Evolutionary conservation across 805 yeast genomes (phyloP), one percentile per base, ranked within the genome.

Genomic region (Suhomyces tanzawaensis): DNA sequence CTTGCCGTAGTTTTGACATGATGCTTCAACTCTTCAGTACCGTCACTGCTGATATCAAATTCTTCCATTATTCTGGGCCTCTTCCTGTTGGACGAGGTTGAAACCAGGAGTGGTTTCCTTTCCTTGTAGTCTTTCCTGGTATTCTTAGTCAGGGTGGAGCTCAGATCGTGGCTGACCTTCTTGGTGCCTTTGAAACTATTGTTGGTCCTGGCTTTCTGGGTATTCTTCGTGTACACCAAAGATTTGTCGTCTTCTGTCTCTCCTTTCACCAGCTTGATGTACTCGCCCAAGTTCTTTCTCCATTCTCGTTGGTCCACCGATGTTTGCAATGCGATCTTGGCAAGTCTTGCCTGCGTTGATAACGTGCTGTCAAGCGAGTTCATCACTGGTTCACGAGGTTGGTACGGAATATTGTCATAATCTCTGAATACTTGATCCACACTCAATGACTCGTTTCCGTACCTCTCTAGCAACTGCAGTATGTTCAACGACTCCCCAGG

Each of bases 401-500:
- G 28, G 21, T 42, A 50, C 16, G 41, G 29, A 14, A 46, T 32
- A 7, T 40, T 32, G 14, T 34, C 16, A 22, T 13, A 8, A 7
- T 36, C 18, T 23, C 8, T 19, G 38, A 19, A 48, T 41, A 14
- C 18, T 32, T 19, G 28, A 26, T 4, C 53, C 58, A 16, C 47
- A 32, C 2, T 43, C 41, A n/a, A 21, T 21, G 9, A 9, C 23
- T 21, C 23, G 9, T 7, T 7, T 12, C 7, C 7, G 6, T 8
- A 6, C 13, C n/a, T 24, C 6, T 9, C 5, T 35, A 85, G 55
- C 19, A 90, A 57, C 29, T 66, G 49, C 21, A 46, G 50, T 17
- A 93, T 88, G 45, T 79, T 79, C 12, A 85, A 52, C 0, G 87
- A 77, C 55, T 84, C 89, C 8, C 99, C 99, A 4, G 81, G 83